Base-by-base conservation (phyloP, 371 early-diverging fungal species). In the Gilbertella persicaria region DNA sequence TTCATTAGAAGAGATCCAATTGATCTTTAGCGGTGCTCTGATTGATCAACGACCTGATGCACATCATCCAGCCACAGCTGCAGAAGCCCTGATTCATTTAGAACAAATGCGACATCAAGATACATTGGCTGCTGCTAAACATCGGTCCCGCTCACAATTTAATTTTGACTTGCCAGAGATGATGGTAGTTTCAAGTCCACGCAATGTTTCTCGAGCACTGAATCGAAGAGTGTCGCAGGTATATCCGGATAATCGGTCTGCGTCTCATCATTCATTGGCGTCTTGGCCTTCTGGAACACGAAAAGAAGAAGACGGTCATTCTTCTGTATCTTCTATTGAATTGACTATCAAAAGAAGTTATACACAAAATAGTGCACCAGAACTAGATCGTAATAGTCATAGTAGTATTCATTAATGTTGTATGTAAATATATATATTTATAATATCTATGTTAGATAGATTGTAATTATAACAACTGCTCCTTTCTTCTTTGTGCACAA, bases 61-160 rank as follows among this genome's bases (percentile, higher is more conserved):
- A 14, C 77, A 77, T 48, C 77, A 77, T 50, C 77, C 77, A 16
- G 62, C 71, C 8, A 77, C 77, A 6, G 77, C 77, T 29, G 73
- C 73, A n/a, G 73, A 73, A 45, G 75, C 75, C 5, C 36, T 67
- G 1, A 33, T 60, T 6, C 57, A 60, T 43, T 29, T 67, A 36
- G 68, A 67, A 39, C 60, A 64, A 14, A 56, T 67, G 14, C 57
- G 56, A 28, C 58, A 57, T 36, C 28, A 46, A 28, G 37, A 62
- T 35, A 53, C 24, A 26, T 25, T 55, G n/a, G 45, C 46, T 13
- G 5, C 20, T 13, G 49, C 48, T 17, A n/a, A 17, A n/a, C 36
- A 29, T 20, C 16, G 48, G 4, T 3, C 30, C 17, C 17, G 19
- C 4, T 55, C 28, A n/a, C 19, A 40, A 13, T 50, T 57, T 42